Base-by-base conservation (phyloP, 164 flowering plant genomes). In the Hamamelis virginiana region DNA sequence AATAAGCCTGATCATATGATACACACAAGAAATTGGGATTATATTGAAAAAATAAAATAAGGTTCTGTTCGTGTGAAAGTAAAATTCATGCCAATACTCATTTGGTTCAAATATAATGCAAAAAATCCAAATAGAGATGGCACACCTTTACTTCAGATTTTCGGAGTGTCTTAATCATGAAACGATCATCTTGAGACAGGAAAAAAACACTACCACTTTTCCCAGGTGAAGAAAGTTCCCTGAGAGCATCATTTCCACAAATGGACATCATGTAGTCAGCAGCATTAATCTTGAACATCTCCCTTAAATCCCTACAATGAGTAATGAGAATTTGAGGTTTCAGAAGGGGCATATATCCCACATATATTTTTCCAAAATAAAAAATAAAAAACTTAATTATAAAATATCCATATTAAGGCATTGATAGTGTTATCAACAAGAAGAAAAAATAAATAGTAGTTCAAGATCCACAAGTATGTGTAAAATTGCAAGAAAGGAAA, bases 241-340 rank as follows among this genome's bases (percentile, higher is more conserved):
- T 81, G 21, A 96, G 89, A 74, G 96, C 89, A 79, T 91, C 99
- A 83, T 91, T 93, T 71, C 99, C 99, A 78, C 99, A 92, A 66
- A 96, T 90, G 57, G 98, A 96, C 82, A 96, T 91, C 99, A 96
- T 96, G 77, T 96, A 96, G 69, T 96, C 99, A 70, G 97, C 98
- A 67, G 99, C 87, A 87, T 93, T 95, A 76, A 96, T 91, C 81
- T 91, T 91, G 85, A 96, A 96, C 96, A 92, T 76, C 80, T 93
- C 97, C 76, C 99, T 89, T 76, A 96, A 76, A 73, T 91, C 84
- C 84, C 98, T 95, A 62, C 61, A 69, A 63, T 10, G 38, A 66
- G 26, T 47, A 25, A 56, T n/a, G n/a, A n/a, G n/a, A n/a, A n/a
- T n/a, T 53, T 41, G 2, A 62, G 25, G 10, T 41, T 43, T 3